phyloP scores from a whole-genome alignment of 2,329 filamentous ascomycete genomes.

The Penicillium psychrosexuale region DNA sequence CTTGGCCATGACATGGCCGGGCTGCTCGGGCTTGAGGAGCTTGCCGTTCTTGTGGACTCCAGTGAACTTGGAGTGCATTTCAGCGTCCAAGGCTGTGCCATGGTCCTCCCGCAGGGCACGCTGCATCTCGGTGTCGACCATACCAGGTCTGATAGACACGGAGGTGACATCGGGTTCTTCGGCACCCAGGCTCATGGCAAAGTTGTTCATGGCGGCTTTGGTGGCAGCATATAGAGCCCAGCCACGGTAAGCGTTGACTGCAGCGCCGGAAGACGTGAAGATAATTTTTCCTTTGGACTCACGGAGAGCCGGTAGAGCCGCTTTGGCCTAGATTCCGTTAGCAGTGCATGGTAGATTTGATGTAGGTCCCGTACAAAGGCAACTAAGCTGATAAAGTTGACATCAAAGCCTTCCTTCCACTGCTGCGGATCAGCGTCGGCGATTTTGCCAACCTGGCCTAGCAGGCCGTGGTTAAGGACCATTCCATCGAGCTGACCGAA shows the following conservation, averaged over 20 bases:
- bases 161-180: slow-evolving; percentile 28
- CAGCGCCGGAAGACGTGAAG: slow-evolving; percentile 38
- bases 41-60: slow-evolving; percentile 66
- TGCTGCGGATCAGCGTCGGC: slow-evolving; percentile 65
- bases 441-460: slow-evolving; percentile 72
- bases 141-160: slow-evolving; percentile 34
- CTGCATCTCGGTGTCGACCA: slow-evolving; percentile 39
- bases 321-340: slow-evolving; percentile 25
- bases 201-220: slow-evolving; percentile 39
- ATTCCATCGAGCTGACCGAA: slow-evolving; percentile 77
- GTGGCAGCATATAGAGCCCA: slow-evolving; percentile 39
- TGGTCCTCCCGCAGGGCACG: slow-evolving; percentile 72
- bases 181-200: slow-evolving; percentile 27
- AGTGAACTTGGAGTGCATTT: slow-evolving; percentile 63
- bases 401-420: slow-evolving; percentile 73
- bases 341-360: neutral
- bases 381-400: slow-evolving; percentile 83
- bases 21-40: slow-evolving; percentile 76
- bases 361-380: slow-evolving; percentile 60
- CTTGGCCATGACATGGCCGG: slow-evolving; percentile 80
- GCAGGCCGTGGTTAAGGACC: slow-evolving; percentile 80
- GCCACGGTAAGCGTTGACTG: slow-evolving; percentile 31
- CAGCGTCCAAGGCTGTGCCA: slow-evolving; percentile 56
- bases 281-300: slow-evolving; percentile 36
- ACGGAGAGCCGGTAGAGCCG: slow-evolving; percentile 33